Conservation (phyloP, 768 basidiomycete species). For the Boletellus sp. region DNA sequence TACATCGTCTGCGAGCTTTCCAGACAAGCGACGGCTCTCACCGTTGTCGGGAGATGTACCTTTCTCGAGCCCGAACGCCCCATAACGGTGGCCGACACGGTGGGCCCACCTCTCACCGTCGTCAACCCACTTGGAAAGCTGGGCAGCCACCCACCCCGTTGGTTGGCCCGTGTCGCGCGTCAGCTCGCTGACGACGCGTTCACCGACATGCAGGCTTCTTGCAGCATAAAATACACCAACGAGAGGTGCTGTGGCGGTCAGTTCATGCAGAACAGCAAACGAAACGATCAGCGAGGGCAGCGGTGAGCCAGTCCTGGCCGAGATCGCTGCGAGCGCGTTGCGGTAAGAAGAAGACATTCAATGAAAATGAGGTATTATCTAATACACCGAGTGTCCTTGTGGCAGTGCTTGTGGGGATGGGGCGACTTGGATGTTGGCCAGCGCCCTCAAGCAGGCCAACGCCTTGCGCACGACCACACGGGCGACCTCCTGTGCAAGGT, state of each 20-base stretch:
- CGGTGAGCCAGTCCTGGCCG: constrained; percentile 69
- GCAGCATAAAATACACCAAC: constrained; percentile 71
- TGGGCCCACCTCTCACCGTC: constrained; percentile 74
- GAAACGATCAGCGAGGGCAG: constrained; percentile 73
- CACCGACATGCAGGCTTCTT: constrained; percentile 64
- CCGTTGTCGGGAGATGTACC: constrained; percentile 15
- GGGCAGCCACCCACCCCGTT: constrained; percentile 40
- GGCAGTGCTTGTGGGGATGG: constrained; percentile 11
- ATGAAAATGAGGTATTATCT: constrained; percentile 18
- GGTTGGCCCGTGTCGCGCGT: constrained; percentile 12
- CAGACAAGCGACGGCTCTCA: constrained; percentile 21
- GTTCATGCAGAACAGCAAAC: constrained; percentile 81
- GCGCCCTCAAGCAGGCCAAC: constrained; percentile 5
- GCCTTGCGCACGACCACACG: neutral
- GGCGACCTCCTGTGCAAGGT: neutral
- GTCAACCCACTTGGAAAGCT: constrained; percentile 58
- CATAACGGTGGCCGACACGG: constrained; percentile 72
- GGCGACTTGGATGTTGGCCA: constrained; percentile 20
- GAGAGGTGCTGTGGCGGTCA: constrained; percentile 77
- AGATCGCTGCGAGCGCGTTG: constrained; percentile 53
- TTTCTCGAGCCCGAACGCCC: constrained; percentile 75
- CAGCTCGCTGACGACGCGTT: constrained; percentile 50
- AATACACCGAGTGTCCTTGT: constrained; percentile 8
- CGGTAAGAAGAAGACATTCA: constrained; percentile 41
- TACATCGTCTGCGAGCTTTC: constrained; percentile 64